phyloP scores from a whole-genome alignment of 2,329 filamentous ascomycete species.

The Xylariaceae sp. region DNA sequence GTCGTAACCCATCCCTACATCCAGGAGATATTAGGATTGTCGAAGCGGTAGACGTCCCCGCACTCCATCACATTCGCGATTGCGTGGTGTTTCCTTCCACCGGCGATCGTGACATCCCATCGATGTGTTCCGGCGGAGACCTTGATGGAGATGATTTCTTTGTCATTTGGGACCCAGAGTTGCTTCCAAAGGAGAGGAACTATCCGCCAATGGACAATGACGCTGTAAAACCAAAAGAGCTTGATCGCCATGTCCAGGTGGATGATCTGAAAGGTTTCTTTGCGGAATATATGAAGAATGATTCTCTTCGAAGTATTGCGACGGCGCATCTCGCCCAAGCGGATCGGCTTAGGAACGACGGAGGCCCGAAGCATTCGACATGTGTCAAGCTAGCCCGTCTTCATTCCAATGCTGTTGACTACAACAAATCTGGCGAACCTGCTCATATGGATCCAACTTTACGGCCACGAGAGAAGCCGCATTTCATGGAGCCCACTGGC shows the following conservation, averaged over 20 bases:
- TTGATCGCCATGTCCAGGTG: conserved; percentile 62
- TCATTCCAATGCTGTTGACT: conserved; percentile 92
- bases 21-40: conserved; percentile 90
- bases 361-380: conserved; percentile 62
- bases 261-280: conserved; percentile 81
- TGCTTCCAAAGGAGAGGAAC: conserved; percentile 65
- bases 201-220: conserved; percentile 73
- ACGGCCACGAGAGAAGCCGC: conserved; percentile 65
- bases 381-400: conserved; percentile 75
- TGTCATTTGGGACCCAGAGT: conserved; percentile 78
- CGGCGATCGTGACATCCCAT: conserved; percentile 79
- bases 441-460: conserved; percentile 63
- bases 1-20: conserved; percentile 90
- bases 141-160: conserved; percentile 96
- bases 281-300: conserved; percentile 88
- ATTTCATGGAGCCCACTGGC: conserved; percentile 70
- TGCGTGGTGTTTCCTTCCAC: conserved; percentile 82
- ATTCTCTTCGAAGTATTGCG: conserved; percentile 76
- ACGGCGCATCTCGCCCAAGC: conserved; percentile 75
- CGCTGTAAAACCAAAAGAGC: conserved; percentile 50
- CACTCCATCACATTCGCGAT: conserved; percentile 73
- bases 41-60: conserved; percentile 69
- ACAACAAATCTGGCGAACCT: conserved; percentile 80
- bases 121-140: conserved; percentile 95
- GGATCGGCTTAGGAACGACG: conserved; percentile 47